Conservation (phyloP, 208 protist species). For the Wallacemonas sp. region DNA sequence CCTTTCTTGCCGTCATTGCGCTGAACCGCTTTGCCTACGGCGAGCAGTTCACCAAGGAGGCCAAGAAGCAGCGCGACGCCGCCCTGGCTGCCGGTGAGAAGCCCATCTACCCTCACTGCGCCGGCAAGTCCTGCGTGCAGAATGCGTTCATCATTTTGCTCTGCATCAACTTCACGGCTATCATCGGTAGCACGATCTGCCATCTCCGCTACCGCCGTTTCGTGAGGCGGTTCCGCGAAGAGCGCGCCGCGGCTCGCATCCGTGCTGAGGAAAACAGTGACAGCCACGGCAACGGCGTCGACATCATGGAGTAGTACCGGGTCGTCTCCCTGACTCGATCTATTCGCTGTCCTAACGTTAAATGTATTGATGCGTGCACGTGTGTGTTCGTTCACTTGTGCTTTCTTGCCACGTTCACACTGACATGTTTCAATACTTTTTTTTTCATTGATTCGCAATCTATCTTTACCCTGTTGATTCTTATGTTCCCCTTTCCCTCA, state of each 20-base stretch:
- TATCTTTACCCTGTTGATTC: neutral
- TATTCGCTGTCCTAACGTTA: neutral
- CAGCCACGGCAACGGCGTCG: neutral
- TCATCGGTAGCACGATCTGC: slow-evolving; percentile 32
- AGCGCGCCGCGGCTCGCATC: slow-evolving; percentile 4
- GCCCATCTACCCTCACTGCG: slow-evolving; percentile 42
- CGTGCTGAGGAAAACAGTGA: slow-evolving; percentile 8
- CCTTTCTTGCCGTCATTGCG: slow-evolving; percentile 50
- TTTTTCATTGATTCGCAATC: neutral
- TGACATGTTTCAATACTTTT: neutral
- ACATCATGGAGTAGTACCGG: neutral
- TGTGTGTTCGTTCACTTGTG: neutral
- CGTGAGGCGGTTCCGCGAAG: slow-evolving; percentile 27
- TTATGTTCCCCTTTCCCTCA: too few relatives aligned
- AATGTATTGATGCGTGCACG: neutral
- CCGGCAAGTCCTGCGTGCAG: slow-evolving; percentile 39
- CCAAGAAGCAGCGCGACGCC: slow-evolving; percentile 29
- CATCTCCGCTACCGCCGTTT: slow-evolving; percentile 63
- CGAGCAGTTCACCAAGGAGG: slow-evolving; percentile 56
- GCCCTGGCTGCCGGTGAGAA: slow-evolving; percentile 17
- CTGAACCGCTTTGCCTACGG: slow-evolving; percentile 72
- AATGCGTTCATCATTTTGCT: slow-evolving; percentile 48
- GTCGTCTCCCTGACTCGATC: too few relatives aligned
- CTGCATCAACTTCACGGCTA: slow-evolving; percentile 48
- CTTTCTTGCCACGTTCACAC: neutral